A percentile compares a stretch with the other conserved stretches of the same genome.
These are phyloP conservation scores for Vitis labrusca DNA, from an alignment of 164 flowering plant genomes.

Conservation along the genomic window DNA sequence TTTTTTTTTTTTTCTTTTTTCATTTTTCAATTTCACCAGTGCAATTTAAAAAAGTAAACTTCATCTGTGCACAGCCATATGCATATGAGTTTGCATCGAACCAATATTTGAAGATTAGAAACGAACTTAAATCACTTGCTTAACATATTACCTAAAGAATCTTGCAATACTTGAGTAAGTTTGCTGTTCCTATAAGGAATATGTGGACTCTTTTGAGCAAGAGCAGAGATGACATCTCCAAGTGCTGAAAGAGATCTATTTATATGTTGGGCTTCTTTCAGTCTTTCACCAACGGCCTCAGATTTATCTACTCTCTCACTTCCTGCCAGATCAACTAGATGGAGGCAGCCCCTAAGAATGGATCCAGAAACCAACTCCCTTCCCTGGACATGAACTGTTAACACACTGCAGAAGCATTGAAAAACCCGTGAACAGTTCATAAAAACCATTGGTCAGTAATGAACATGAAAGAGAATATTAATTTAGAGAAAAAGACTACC, in stretches of 20 bases:
- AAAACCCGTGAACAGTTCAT: background rate
- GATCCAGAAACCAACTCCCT: constrained; percentile 69
- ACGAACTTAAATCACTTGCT: background rate
- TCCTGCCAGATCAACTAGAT: constrained; percentile 95
- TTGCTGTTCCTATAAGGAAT: constrained; percentile 94
- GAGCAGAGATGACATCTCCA: constrained; percentile 90
- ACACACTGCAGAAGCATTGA: constrained; percentile 44
- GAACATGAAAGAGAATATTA: background rate
- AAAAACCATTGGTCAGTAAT: background rate
- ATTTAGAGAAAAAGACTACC: constrained; percentile 36
- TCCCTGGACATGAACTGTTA: constrained; percentile 86
- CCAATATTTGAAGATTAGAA: no score
- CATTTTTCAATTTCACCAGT: no score
- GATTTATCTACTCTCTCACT: constrained; percentile 94
- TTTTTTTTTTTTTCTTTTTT: no score
- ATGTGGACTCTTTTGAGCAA: constrained; percentile 86
- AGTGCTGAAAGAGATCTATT: constrained; percentile 86
- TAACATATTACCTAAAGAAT: constrained; percentile 69
- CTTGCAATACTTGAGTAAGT: constrained; percentile 90
- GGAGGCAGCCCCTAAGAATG: constrained; percentile 71
- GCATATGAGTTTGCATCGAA: no score
- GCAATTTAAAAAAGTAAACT: no score
- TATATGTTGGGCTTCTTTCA: constrained; percentile 90
- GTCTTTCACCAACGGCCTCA: constrained; percentile 84
- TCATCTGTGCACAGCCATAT: no score